phyloP scores from a whole-genome alignment of 1,284 basidiomycete species.

The Nidula niveotomentosa region DNA sequence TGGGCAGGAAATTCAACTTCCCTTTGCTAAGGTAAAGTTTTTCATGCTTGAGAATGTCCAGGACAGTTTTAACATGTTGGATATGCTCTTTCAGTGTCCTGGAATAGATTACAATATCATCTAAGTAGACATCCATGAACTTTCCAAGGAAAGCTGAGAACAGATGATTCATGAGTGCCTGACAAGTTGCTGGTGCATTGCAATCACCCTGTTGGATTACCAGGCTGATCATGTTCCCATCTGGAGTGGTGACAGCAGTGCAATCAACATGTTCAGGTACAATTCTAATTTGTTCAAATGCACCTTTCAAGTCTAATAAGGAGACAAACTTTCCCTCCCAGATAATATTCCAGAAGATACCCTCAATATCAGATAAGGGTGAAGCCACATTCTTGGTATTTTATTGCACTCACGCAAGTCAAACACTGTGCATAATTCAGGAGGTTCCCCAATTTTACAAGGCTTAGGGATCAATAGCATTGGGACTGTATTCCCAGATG shows the following conservation, averaged over 20 bases:
- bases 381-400: conserved; percentile 14
- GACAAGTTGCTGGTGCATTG: conserved; percentile 3
- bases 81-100: conserved; percentile 25
- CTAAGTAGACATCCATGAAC: conserved; percentile 15
- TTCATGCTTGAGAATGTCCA: conserved; percentile 22
- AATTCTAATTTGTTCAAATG: conserved; percentile 31
- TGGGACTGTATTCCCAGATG: conserved; percentile 17
- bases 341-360: conserved; percentile 16
- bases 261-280: conserved; percentile 23
- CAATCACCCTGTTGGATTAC: conserved; percentile 28
- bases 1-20: conserved; percentile 24
- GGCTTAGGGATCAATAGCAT: conserved; percentile 24
- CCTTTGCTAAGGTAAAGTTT: conserved; percentile 21
- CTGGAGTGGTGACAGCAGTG: conserved; percentile 20
- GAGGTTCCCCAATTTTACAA: neutral
- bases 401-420: conserved; percentile 9
- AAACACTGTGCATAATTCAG: conserved; percentile 8
- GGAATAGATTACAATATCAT: conserved; percentile 32
- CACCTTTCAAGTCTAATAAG: conserved; percentile 27
- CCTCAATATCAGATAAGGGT: conserved; percentile 20
- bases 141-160: conserved; percentile 10
- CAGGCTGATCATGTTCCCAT: conserved; percentile 29
- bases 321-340: neutral
- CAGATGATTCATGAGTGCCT: conserved; percentile 1
- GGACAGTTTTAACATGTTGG: conserved; percentile 18